phyloP scores from a whole-genome alignment of 2,329 filamentous ascomycete species.

The Tolypocladium capitatum region DNA sequence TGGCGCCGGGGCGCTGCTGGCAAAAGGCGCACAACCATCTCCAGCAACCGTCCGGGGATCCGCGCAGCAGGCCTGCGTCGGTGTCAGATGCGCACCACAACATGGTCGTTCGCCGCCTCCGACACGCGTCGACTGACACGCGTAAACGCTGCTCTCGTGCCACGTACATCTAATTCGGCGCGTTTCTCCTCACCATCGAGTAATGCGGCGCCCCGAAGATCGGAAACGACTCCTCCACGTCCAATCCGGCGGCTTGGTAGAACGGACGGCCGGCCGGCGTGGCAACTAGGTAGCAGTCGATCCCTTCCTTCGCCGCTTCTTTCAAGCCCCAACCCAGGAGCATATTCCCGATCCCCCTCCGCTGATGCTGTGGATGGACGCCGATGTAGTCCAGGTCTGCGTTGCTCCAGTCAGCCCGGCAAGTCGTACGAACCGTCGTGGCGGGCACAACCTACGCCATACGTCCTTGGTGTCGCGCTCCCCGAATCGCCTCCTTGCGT shows the following conservation, averaged over 20 bases:
- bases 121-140: too few species aligned
- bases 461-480: constrained; percentile 5
- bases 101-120: too few species aligned
- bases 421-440: background rate
- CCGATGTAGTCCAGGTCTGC: constrained; percentile 7
- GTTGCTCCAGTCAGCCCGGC: background rate
- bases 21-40: too few species aligned
- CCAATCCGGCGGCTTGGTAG: constrained; percentile 3
- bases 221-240: constrained; percentile 1
- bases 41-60: too few species aligned
- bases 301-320: constrained; percentile 3
- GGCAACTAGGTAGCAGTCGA: constrained; percentile 5
- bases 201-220: constrained; percentile 5
- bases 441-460: constrained; percentile 5
- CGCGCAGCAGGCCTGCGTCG: too few species aligned
- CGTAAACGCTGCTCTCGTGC: too few species aligned
- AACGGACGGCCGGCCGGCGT: constrained; percentile 4
- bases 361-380: constrained; percentile 6
- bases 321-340: constrained; percentile 7
- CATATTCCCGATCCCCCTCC: constrained; percentile 6
- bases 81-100: too few species aligned
- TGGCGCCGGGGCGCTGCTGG: too few species aligned
- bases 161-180: too few species aligned
- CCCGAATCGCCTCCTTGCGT: constrained; percentile 4
- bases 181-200: constrained; percentile 2